Evolutionary conservation across 2,329 filamentous ascomycete genomes (phyloP), one percentile per base, ranked within the genome.

Genomic region (Madurella fahalii): DNA sequence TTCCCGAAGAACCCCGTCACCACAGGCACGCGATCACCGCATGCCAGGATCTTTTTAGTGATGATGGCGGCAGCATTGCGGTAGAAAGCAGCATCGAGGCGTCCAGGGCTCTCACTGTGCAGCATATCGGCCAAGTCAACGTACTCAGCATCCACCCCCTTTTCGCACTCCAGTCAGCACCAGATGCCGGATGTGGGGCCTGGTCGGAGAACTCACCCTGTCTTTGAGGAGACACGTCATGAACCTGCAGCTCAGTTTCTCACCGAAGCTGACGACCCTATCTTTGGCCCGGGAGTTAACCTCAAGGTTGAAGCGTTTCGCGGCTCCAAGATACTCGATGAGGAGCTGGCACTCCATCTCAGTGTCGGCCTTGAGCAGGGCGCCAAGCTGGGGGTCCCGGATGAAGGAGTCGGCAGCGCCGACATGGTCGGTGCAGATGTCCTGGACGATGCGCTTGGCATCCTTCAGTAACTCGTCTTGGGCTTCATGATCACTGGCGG

Each of bases 1-100:
- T 87, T 88, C 56, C 94, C 94, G 69, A 99, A 99, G 77, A 94
- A 99, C 15, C 94, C 94, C 12, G 94, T 97, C 47, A 93, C 78
- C 2, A 94, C 87, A 1, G 89, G 88, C 1, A 93, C 84, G 56
- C 82, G 81, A 61, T 82, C 77, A 37, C 77, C 80, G 65, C 87
- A 92, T 2, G 80, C 80, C 42, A 74, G 66, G 52, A 94, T 78
- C 67, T 85, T 85, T 63, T 83, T 79, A 31, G 76, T 77, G 46
- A 94, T 81, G 9, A 78, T 75, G 15, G 72, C 73, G 1, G 84
- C 77, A 25, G 89, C 79, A 30, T 80, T 76, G 58, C 81, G 79
- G 73, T 92, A 94, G 65, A 93, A 93, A 37, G 73, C 72, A 44
- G 83, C 78, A 63, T 86, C 84, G 17, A 93, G 75, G 1, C 79